Evolutionary conservation across 129 eudicot species (phyloP), one percentile per base, ranked within the genome.

Genomic region (Flaveria bidentis): DNA sequence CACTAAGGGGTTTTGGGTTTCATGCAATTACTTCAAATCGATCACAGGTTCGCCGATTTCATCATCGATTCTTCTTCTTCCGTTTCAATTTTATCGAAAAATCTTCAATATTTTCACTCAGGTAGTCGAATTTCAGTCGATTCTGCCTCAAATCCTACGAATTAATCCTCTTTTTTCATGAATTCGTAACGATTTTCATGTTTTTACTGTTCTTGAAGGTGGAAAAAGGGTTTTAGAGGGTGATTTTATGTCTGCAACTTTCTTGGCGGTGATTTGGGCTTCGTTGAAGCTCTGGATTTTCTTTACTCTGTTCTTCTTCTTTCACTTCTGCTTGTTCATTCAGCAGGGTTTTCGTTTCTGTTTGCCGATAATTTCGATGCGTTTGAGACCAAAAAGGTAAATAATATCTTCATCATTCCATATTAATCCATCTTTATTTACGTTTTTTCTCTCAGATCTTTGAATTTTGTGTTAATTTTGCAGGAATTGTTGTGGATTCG

Each of bases 401-500:
- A 53, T 1, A 2, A 46, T 42, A 6, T 8, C 67, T 30, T 70
- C 53, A 70, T 63, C 14, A 28, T n/a, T 25, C 44, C 11, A 12
- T 44, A 73, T 26, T 28, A 13, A 17, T 2, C 0, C n/a, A 22
- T 61, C 9, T 16, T 49, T 10, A 5, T 44, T 17, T 53, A 14
- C 25, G 52, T 70, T 50, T 76, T 74, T 26, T 23, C 45, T 72
- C n/a, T 22, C 45, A 55, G 72, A 44, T 62, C 26, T 76, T 55
- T 42, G 28, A 47, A 47, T 22, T 16, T 74, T 56, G 53, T 17
- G 81, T 17, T 53, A 66, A 69, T 73, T 79, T 63, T 84, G 80
- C 92, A 95, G 99, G 95, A 91, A 94, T 82, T 86, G 96, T 89
- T 87, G 87, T 86, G 97, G 97, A 75, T 91, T 91, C 8, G 87